Conservation (phyloP, 257 asterid species). For the Solanum microdontum region DNA sequence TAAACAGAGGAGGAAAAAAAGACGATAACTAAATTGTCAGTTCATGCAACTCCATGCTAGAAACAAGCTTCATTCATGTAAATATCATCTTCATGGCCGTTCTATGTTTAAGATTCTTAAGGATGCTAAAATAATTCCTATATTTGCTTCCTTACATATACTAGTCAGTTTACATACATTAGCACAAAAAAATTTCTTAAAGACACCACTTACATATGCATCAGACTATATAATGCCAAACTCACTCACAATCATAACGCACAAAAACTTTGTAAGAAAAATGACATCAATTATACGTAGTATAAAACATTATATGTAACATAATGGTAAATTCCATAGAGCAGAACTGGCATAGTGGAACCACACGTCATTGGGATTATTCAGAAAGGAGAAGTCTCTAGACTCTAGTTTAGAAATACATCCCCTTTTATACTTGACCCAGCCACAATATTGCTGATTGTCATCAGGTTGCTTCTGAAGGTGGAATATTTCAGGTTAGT, state of each 20-base stretch:
- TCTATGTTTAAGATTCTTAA: not conserved
- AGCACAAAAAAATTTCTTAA: not conserved
- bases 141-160: not conserved
- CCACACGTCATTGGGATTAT: not conserved
- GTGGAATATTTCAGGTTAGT: not conserved
- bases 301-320: not conserved
- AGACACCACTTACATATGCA: not conserved
- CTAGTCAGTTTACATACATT: not conserved
- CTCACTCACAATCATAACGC: not conserved
- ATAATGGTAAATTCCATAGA: not conserved
- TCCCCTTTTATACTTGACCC: not conserved
- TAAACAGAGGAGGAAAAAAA: not conserved
- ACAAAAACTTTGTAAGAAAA: not conserved
- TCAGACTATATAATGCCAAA: not conserved
- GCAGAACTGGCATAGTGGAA: not conserved
- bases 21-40: not conserved
- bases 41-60: not conserved
- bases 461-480: not conserved
- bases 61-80: not conserved
- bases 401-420: not conserved
- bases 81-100: not conserved
- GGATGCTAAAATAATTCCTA: not conserved
- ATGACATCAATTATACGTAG: not conserved
- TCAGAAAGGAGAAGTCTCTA: not conserved
- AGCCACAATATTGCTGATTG: not conserved